A percentile compares a stretch with the other conserved stretches of the same genome.
Evolutionary conservation across 2,329 filamentous ascomycete genomes (phyloP).

Genomic region (Coniochaeta sp.): DNA sequence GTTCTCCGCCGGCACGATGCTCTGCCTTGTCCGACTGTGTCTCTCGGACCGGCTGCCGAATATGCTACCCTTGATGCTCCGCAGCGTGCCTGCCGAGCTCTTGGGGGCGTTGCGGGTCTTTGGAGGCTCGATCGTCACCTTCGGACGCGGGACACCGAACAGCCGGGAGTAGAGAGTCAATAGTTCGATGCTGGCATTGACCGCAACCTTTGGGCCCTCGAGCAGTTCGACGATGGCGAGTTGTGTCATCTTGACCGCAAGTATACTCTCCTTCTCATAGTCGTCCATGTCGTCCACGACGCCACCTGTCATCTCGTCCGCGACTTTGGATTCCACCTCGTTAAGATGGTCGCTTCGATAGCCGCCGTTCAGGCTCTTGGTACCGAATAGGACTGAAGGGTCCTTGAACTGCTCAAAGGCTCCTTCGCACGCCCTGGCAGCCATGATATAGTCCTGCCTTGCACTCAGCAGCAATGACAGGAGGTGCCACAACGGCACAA

Average conservation of each 20-base stretch:
- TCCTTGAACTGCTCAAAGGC: slow-evolving; percentile 86
- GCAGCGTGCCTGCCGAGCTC: slow-evolving; percentile 63
- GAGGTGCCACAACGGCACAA: slow-evolving; percentile 86
- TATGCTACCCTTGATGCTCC: slow-evolving; percentile 66
- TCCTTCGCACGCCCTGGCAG: slow-evolving; percentile 76
- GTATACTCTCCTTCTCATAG: slow-evolving; percentile 74
- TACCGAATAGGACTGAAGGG: slow-evolving; percentile 61
- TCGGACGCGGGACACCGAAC: slow-evolving; percentile 57
- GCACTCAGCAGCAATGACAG: slow-evolving; percentile 80
- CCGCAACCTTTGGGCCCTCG: slow-evolving; percentile 76
- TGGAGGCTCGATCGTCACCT: slow-evolving; percentile 25
- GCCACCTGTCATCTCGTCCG: slow-evolving; percentile 29
- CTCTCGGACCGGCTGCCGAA: slow-evolving; percentile 57
- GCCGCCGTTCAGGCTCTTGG: slow-evolving; percentile 34
- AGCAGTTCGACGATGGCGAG: slow-evolving; percentile 74
- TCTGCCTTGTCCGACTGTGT: slow-evolving; percentile 31
- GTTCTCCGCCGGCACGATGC: slow-evolving; percentile 27
- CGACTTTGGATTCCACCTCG: slow-evolving; percentile 31
- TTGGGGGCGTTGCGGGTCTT: slow-evolving; percentile 52
- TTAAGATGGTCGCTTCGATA: slow-evolving; percentile 64
- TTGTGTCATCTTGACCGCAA: slow-evolving; percentile 97
- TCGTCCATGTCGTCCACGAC: slow-evolving; percentile 75
- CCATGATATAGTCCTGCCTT: slow-evolving; percentile 75
- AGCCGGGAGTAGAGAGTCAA: slow-evolving; percentile 74
- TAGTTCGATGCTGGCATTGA: slow-evolving; percentile 82